Evolutionary conservation across 352 stramenopile species (phyloP).

Genomic region (Pythium phragmitis): DNA sequence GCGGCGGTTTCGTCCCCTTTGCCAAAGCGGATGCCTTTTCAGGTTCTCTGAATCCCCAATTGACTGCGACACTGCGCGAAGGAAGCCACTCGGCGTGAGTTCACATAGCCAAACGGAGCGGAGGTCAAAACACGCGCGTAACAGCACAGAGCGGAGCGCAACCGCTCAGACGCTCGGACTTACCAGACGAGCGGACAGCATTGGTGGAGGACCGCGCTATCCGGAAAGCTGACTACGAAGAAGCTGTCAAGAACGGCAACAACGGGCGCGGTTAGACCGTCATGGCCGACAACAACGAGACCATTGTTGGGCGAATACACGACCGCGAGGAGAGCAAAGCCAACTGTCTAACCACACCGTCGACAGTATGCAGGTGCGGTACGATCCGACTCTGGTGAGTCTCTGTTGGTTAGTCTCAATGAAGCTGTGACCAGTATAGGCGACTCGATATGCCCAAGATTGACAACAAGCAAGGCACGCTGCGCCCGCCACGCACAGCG

Average conservation of each 20-base stretch:
- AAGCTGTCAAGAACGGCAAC: neutral
- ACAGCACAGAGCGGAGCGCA: constrained; percentile 4
- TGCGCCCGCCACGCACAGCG: constrained; percentile 18
- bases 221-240: neutral
- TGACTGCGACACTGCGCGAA: constrained; percentile 11
- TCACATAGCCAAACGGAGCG: neutral
- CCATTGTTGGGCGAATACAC: neutral
- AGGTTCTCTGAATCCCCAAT: constrained; percentile 10
- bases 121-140: neutral
- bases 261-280: neutral
- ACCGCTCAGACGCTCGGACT: neutral
- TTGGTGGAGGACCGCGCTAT: neutral
- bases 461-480: constrained; percentile 9
- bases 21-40: constrained; percentile 14
- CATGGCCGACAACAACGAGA: constrained; percentile 2
- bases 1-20: constrained; percentile 14
- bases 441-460: constrained; percentile 15
- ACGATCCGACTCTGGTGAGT: neutral
- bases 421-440: neutral
- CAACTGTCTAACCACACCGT: constrained; percentile 6
- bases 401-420: neutral
- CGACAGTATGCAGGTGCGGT: constrained; percentile 6
- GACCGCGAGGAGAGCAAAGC: neutral
- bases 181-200: neutral
- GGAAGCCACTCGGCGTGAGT: constrained; percentile 3